Conservation (phyloP, 2,329 filamentous ascomycete genomes). For the Alternaria atra region DNA sequence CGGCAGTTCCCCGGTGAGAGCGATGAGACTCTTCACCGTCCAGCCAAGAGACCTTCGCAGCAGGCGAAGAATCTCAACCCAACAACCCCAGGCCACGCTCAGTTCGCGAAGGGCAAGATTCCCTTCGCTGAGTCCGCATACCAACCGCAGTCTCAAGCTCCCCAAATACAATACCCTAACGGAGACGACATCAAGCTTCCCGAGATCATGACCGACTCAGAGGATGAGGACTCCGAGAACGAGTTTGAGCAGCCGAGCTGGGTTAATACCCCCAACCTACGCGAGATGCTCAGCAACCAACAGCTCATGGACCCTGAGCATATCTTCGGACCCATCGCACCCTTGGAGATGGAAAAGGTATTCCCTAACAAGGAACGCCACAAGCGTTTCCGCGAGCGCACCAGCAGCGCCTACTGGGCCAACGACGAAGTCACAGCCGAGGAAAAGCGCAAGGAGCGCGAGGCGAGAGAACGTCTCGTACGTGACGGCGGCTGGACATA, state of each 20-base stretch:
- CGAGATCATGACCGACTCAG: conserved; percentile 94
- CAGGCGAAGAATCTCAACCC: conserved; percentile 57
- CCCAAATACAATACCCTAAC: conserved; percentile 80
- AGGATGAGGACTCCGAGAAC: conserved; percentile 78
- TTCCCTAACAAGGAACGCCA: conserved; percentile 80
- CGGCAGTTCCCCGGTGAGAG: conserved; percentile 77
- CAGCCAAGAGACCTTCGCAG: conserved; percentile 46
- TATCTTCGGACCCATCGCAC: conserved; percentile 88
- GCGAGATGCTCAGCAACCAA: conserved; percentile 77
- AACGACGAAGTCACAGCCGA: conserved; percentile 86
- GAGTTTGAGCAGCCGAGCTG: conserved; percentile 77
- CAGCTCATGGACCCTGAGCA: conserved; percentile 84
- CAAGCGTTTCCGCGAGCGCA: conserved; percentile 88
- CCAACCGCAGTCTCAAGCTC: conserved; percentile 58
- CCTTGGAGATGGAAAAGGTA: conserved; percentile 94
- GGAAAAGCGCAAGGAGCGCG: conserved; percentile 81
- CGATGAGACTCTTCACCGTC: conserved; percentile 64
- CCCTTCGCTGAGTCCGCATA: conserved; percentile 78
- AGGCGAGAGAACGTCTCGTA: conserved; percentile 79
- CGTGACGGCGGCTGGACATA: conserved; percentile 81
- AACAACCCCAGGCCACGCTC: conserved; percentile 67
- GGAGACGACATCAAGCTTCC: conserved; percentile 91
- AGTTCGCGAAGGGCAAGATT: conserved; percentile 85
- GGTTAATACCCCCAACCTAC: conserved; percentile 87
- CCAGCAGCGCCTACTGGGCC: conserved; percentile 94